Evolutionary conservation across 768 basidiomycete genomes (phyloP), one percentile per base, ranked within the genome.

Genomic region (Hebeloma cylindrosporum): DNA sequence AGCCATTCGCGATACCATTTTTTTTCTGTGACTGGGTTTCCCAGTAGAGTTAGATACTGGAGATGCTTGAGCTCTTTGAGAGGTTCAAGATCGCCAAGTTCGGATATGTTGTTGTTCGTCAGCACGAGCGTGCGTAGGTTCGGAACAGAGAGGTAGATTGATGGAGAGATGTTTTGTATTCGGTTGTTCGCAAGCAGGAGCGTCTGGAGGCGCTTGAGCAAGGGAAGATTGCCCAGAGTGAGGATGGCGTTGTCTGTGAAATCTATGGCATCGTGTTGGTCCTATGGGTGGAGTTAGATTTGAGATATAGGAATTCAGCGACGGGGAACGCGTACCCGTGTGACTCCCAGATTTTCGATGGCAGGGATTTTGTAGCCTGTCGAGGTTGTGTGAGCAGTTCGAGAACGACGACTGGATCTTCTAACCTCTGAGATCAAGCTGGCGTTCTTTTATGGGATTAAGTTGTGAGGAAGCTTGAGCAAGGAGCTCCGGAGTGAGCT

Each of bases 1-100:
- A 93, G 80, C 92, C 92, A 95, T 73, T 92, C 89, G 73, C 91
- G 88, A 74, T 94, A 95, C 82, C 87, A 90, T 80, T 92, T 90
- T 77, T 88, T 88, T 72, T 93, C 87, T 62, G 77, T 71, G 23
- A 93, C 88, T 43, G 93, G 90, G 56, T 89, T 89, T 17, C 89
- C 91, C 52, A 89, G 56, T 53, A 94, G 68, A 27, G 81, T 82
- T 39, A 95, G 64, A 60, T 83, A 90, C 62, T 83, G 80, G 54
- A 95, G 80, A 27, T 76, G 72, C 61, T 73, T 81, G 43, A 90
- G 65, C 57, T 89, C 86, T 62, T 81, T 87, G 40, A 92, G 72
- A 16, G 91, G 82, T 57, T 92, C 88, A 33, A 93, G 79, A 60
- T 93, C 90, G 16, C 91, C 90, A 23, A 92, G 74, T 61, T 93